phyloP scores from a whole-genome alignment of 371 early-diverging fungal species.

The Fennellomyces sp. region DNA sequence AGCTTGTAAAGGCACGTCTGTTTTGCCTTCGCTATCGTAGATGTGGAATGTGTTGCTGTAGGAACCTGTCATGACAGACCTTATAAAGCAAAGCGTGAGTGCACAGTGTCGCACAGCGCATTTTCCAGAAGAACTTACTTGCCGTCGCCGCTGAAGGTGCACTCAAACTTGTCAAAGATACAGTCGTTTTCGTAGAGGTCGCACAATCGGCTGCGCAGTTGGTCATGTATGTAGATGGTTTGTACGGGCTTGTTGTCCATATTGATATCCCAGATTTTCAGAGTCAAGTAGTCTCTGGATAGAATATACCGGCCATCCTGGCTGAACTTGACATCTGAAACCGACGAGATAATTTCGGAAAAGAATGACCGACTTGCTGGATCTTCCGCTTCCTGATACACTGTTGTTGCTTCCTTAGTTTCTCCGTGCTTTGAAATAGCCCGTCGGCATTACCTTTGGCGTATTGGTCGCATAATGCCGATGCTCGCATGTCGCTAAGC shows the following conservation, averaged over 20 bases:
- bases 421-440: no score
- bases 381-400: conserved; percentile 95
- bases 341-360: conserved; percentile 97
- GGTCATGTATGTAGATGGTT: conserved; percentile 95
- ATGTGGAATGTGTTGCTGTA: conserved; percentile 97
- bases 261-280: conserved; percentile 98
- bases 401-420: conserved; percentile 34
- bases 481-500: conserved; percentile 94
- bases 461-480: conserved; percentile 94
- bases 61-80: conserved; percentile 90
- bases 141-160: conserved; percentile 94
- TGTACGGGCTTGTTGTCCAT: conserved; percentile 94
- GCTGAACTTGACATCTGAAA: conserved; percentile 95
- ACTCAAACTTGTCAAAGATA: conserved; percentile 99
- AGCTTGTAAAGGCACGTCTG: conserved; percentile 91
- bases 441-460: conserved; percentile 91
- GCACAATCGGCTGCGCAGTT: conserved; percentile 90
- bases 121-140: conserved; percentile 35
- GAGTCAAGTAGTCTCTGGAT: conserved; percentile 94
- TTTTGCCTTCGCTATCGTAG: conserved; percentile 74
- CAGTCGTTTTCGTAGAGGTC: conserved; percentile 98
- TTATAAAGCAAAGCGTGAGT: conserved; percentile 19
- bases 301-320: conserved; percentile 95
- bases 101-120: no score
- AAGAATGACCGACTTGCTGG: conserved; percentile 94